These are phyloP conservation scores for Picea abies DNA, from an alignment of 83 land plant species.

Conservation along the genomic window DNA sequence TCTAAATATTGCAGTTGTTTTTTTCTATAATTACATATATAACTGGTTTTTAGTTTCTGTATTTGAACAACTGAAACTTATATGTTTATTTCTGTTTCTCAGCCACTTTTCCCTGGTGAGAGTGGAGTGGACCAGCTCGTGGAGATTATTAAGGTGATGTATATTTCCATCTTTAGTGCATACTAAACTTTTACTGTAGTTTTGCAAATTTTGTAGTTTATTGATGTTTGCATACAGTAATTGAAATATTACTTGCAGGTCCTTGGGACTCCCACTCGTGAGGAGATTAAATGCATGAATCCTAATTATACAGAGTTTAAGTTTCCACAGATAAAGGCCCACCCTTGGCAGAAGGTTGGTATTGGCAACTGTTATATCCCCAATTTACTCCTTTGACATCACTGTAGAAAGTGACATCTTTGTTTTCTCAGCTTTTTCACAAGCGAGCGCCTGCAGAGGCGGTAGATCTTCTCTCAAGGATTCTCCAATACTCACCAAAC, in stretches of 20 bases:
- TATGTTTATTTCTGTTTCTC: conserved; percentile 7
- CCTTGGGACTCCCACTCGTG: conserved; percentile 70
- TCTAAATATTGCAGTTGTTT: background rate
- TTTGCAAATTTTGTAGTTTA: background rate
- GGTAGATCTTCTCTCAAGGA: conserved; percentile 66
- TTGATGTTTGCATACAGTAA: conserved; percentile 6
- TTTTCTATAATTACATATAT: background rate
- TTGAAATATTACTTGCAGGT: conserved; percentile 27
- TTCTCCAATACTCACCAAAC: conserved; percentile 65
- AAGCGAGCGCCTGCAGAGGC: conserved; percentile 67
- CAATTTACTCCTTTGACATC: background rate
- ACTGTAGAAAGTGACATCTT: background rate
- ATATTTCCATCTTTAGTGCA: background rate
- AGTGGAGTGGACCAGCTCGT: conserved; percentile 73
- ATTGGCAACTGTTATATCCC: background rate
- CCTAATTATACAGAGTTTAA: conserved; percentile 66
- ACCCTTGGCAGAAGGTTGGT: conserved; percentile 70
- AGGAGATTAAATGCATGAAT: conserved; percentile 75
- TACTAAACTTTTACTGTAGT: background rate
- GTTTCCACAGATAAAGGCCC: conserved; percentile 73
- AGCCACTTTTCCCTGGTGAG: conserved; percentile 71
- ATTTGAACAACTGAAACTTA: background rate
- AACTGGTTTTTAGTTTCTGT: background rate
- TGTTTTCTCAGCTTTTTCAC: conserved; percentile 40
- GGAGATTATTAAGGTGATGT: conserved; percentile 58